Conservation (phyloP, 768 basidiomycete species). For the Suillus brevipes region DNA sequence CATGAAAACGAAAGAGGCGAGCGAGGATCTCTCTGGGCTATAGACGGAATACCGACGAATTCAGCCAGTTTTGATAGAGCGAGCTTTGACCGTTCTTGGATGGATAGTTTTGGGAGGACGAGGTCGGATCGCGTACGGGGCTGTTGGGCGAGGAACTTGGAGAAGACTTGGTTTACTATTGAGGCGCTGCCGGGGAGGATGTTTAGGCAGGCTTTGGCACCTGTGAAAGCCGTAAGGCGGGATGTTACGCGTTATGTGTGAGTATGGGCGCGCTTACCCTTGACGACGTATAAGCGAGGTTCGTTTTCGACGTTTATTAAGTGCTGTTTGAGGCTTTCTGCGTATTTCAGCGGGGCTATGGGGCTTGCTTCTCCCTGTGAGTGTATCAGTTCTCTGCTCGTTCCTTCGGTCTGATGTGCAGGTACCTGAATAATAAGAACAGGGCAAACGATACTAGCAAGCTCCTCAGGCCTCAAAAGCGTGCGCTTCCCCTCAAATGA, state of each 20-base stretch:
- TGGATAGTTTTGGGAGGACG: slow-evolving; percentile 33
- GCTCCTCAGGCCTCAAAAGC: slow-evolving; percentile 46
- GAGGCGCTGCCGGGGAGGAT: slow-evolving; percentile 57
- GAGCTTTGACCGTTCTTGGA: slow-evolving; percentile 49
- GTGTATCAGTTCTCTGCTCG: slow-evolving; percentile 7
- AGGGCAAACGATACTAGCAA: slow-evolving; percentile 58
- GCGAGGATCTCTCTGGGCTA: slow-evolving; percentile 52
- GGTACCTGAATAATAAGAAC: slow-evolving; percentile 68
- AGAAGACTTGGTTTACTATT: slow-evolving; percentile 62
- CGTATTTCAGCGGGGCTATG: slow-evolving; percentile 53
- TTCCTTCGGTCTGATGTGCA: neutral
- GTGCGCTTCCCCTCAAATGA: slow-evolving; percentile 45
- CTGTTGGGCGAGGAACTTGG: slow-evolving; percentile 59
- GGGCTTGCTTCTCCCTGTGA: slow-evolving; percentile 61
- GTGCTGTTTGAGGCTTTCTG: slow-evolving; percentile 51
- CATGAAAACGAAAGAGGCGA: slow-evolving; percentile 71
- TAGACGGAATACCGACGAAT: slow-evolving; percentile 44
- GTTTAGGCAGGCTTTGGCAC: slow-evolving; percentile 55
- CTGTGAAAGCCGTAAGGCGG: slow-evolving; percentile 32
- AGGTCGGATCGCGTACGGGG: slow-evolving; percentile 52
- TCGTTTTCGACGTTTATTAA: slow-evolving; percentile 49
- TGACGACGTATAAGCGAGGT: slow-evolving; percentile 56
- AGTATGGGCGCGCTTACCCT: slow-evolving; percentile 44
- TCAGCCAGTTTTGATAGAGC: slow-evolving; percentile 58
- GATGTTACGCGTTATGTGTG: neutral